phyloP scores from a whole-genome alignment of 2,329 filamentous ascomycete species.

The Cryphonectria japonica region DNA sequence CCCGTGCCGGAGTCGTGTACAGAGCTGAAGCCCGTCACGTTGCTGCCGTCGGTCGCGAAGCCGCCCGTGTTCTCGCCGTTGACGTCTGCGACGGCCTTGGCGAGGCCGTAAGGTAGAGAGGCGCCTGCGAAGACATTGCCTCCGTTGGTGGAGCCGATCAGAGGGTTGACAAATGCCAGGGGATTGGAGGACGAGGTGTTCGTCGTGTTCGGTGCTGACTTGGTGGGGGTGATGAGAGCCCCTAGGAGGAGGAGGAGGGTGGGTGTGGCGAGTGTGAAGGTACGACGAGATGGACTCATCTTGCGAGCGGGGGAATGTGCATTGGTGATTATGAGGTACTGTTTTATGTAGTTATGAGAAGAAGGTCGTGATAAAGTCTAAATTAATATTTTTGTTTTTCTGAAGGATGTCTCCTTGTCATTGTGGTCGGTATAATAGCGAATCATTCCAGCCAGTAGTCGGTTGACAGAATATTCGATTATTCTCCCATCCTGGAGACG shows the following conservation, averaged over 20 bases:
- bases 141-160: slow-evolving; percentile 60
- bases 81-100: slow-evolving; percentile 59
- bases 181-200: slow-evolving; percentile 28
- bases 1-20: slow-evolving; percentile 51
- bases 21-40: slow-evolving; percentile 55
- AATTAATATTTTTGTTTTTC: background rate
- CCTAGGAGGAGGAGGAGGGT: background rate
- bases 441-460: background rate
- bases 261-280: background rate
- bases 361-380: too few species aligned
- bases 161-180: slow-evolving; percentile 44
- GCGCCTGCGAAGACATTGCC: slow-evolving; percentile 63
- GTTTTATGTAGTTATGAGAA: too few species aligned
- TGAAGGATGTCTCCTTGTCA: background rate
- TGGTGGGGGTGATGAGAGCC: background rate
- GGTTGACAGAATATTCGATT: background rate
- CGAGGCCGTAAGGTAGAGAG: slow-evolving; percentile 58
- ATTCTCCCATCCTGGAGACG: background rate
- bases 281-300: background rate
- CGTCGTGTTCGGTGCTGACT: slow-evolving; percentile 10
- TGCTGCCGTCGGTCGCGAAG: slow-evolving; percentile 50
- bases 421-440: background rate
- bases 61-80: slow-evolving; percentile 49
- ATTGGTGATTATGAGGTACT: background rate
- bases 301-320: background rate